Conservation (phyloP, 1,284 basidiomycete genomes). For the Irpex sp. region DNA sequence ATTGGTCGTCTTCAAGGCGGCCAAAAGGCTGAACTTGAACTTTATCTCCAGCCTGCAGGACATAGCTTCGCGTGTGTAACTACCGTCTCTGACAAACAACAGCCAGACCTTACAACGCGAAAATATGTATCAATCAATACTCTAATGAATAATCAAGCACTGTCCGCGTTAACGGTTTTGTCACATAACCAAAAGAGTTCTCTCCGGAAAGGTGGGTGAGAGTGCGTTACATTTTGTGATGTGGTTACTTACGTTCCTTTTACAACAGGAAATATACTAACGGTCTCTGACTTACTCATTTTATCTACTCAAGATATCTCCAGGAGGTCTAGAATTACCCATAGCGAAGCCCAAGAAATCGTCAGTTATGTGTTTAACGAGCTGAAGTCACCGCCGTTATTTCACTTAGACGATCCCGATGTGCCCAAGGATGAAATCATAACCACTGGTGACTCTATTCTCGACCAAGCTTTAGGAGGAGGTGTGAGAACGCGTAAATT, state of each 20-base stretch:
- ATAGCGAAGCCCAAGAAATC: constrained; percentile 44
- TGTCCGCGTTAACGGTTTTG: background rate
- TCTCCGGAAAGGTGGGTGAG: background rate
- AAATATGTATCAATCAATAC: background rate
- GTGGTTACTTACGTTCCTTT: background rate
- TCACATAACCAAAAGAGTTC: background rate
- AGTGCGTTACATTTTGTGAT: background rate
- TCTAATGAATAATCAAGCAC: background rate
- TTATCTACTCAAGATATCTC: constrained; percentile 46
- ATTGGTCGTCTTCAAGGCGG: background rate
- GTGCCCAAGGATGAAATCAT: constrained; percentile 40
- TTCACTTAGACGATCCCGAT: constrained; percentile 35
- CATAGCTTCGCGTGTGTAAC: too few relatives aligned
- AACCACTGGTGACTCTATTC: constrained; percentile 64
- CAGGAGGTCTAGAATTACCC: constrained; percentile 48
- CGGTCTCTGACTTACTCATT: constrained; percentile 48
- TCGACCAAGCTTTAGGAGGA: constrained; percentile 71
- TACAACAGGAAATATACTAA: constrained; percentile 22
- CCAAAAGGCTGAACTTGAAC: too few relatives aligned
- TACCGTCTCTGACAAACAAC: background rate
- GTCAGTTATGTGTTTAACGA: constrained; percentile 43
- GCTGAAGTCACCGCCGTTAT: constrained; percentile 28
- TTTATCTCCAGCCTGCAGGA: too few relatives aligned
- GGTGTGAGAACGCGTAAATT: constrained; percentile 75
- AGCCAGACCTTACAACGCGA: background rate